Evolutionary conservation across 495 filamentous ascomycete genomes (phyloP).

Genomic region (Penicillium angulare): DNA sequence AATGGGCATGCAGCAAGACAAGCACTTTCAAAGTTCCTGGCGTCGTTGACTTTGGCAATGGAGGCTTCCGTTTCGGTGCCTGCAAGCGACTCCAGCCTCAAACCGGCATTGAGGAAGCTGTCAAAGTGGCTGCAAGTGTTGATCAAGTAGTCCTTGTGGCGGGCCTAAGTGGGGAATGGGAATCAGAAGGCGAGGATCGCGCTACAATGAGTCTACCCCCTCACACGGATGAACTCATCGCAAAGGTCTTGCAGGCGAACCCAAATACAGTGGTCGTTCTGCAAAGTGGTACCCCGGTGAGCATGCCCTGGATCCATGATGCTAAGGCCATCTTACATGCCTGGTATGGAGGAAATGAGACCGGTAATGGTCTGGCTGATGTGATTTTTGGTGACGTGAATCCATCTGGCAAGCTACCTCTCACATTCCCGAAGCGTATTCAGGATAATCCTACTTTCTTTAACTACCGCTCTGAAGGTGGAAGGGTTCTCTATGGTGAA

Average conservation of each 20-base stretch:
- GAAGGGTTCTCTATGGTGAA: slow-evolving; percentile 68
- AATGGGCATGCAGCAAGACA: slow-evolving; percentile 20
- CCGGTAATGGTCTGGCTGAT: slow-evolving; percentile 53
- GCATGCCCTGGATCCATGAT: slow-evolving; percentile 72
- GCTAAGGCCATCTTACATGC: slow-evolving; percentile 67
- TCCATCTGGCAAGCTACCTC: slow-evolving; percentile 52
- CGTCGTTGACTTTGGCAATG: slow-evolving; percentile 54
- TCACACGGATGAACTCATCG: slow-evolving; percentile 66
- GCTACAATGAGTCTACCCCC: slow-evolving; percentile 72
- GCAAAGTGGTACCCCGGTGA: slow-evolving; percentile 76
- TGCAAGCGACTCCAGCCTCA: slow-evolving; percentile 59
- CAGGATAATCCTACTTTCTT: slow-evolving; percentile 69
- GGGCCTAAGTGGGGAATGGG: slow-evolving; percentile 80
- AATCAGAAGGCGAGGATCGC: slow-evolving; percentile 78
- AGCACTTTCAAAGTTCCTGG: slow-evolving; percentile 49
- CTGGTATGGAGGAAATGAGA: slow-evolving; percentile 65
- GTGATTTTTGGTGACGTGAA: slow-evolving; percentile 60
- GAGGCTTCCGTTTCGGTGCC: slow-evolving; percentile 72
- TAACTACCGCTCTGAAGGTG: slow-evolving; percentile 71
- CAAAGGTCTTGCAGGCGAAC: slow-evolving; percentile 63
- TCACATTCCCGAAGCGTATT: slow-evolving; percentile 59
- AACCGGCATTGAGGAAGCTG: slow-evolving; percentile 51
- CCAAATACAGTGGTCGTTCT: slow-evolving; percentile 71
- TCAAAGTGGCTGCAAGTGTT: slow-evolving; percentile 53
- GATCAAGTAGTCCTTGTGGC: slow-evolving; percentile 73